phyloP scores from a whole-genome alignment of 2,329 filamentous ascomycete genomes.

The Scedosporium minutisporum region DNA sequence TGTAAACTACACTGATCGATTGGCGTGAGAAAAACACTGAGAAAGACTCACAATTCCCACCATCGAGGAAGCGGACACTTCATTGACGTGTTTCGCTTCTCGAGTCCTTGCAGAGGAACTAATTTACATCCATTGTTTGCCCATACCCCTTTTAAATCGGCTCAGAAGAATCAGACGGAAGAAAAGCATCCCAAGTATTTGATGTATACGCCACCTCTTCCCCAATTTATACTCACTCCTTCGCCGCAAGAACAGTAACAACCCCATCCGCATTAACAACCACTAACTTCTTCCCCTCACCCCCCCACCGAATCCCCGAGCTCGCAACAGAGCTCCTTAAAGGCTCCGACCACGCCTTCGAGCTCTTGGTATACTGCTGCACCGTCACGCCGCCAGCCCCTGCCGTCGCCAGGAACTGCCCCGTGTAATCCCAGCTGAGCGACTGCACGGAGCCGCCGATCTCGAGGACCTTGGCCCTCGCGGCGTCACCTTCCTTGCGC shows the following conservation, averaged over 20 bases:
- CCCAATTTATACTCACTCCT: conserved; percentile 25
- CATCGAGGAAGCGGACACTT: conserved; percentile 2
- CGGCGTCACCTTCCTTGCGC: conserved; percentile 77
- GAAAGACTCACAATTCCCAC: too few species aligned
- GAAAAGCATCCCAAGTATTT: neutral
- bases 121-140: conserved; percentile 2
- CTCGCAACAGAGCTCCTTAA: conserved; percentile 67
- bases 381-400: conserved; percentile 76
- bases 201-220: neutral
- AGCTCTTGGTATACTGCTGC: conserved; percentile 78
- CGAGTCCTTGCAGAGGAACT: neutral
- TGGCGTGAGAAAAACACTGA: too few species aligned
- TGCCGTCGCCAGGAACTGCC: conserved; percentile 79
- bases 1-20: too few species aligned
- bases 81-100: neutral
- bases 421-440: conserved; percentile 87
- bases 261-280: conserved; percentile 66
- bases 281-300: conserved; percentile 63
- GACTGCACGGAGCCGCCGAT: conserved; percentile 68
- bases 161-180: neutral
- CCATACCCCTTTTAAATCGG: neutral
- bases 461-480: conserved; percentile 75
- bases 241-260: conserved; percentile 57
- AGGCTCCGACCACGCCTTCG: conserved; percentile 83
- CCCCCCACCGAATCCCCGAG: conserved; percentile 68